These are phyloP conservation scores for Lactarius pseudohatsudake DNA, from an alignment of 768 basidiomycete genomes.

Conservation along the genomic window DNA sequence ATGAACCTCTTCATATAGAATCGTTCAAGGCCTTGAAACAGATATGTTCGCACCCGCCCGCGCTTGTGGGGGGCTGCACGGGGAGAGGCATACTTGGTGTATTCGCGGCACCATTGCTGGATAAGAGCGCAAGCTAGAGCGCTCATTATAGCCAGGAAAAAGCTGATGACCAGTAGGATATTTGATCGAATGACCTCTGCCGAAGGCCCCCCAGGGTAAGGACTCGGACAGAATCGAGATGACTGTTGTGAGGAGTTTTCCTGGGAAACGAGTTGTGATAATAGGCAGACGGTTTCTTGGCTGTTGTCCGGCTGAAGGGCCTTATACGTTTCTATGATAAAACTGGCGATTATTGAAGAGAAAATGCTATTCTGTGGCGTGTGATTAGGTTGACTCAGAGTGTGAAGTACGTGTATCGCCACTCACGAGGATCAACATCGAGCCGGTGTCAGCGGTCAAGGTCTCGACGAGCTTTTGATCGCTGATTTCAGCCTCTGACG, in stretches of 20 bases:
- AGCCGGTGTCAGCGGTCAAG: constrained; percentile 22
- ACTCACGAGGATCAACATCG: constrained; percentile 28
- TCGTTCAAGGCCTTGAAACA: constrained; percentile 6
- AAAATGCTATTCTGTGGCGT: constrained; percentile 18
- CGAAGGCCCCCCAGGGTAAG: background rate
- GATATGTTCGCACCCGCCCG: constrained; percentile 17
- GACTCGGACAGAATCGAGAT: background rate
- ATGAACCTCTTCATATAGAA: constrained; percentile 15
- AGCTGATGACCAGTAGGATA: constrained; percentile 18
- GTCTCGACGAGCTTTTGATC: constrained; percentile 22
- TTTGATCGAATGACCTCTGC: constrained; percentile 13
- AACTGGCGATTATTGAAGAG: constrained; percentile 27
- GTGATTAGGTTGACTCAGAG: background rate
- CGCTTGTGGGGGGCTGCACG: constrained; percentile 12
- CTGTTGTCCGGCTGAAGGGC: constrained; percentile 8
- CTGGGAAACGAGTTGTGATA: constrained; percentile 9
- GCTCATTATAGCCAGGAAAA: constrained; percentile 17
- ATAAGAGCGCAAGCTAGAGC: constrained; percentile 16
- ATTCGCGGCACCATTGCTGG: constrained; percentile 25
- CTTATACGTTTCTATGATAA: constrained; percentile 28
- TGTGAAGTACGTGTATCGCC: background rate
- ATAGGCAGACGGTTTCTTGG: constrained; percentile 7
- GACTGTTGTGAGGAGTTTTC: background rate
- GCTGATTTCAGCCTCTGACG: constrained; percentile 13
- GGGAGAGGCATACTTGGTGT: background rate